A percentile compares a stretch with the other conserved stretches of the same genome.
Evolutionary conservation across 441 rosid genomes (phyloP).

Genomic region (Biscutella laevigata): DNA sequence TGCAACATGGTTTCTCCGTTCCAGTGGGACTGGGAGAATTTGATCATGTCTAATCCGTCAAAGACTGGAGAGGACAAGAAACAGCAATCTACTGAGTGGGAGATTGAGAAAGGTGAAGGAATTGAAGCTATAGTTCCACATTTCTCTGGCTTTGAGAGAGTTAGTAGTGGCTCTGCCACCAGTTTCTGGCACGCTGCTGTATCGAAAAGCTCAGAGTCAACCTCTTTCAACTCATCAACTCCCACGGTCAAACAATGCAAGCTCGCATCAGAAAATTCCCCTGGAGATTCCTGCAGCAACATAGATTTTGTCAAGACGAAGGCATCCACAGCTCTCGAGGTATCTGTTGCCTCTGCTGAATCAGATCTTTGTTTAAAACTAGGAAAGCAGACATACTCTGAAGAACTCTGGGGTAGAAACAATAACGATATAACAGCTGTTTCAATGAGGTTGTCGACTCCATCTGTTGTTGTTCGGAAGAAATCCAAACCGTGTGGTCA

Average conservation of each 20-base stretch:
- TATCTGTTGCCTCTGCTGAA: conserved; percentile 23
- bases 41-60: conserved; percentile 17
- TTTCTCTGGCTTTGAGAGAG: conserved; percentile 38
- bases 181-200: conserved; percentile 22
- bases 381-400: conserved; percentile 28
- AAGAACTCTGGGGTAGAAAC: conserved; percentile 21
- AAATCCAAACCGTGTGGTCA: conserved; percentile 47
- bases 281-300: conserved; percentile 21
- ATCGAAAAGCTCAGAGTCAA: conserved; percentile 26
- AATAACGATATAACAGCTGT: conserved; percentile 21
- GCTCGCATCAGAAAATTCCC: conserved; percentile 21
- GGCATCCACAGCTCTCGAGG: conserved; percentile 14
- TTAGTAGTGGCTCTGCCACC: conserved; percentile 17
- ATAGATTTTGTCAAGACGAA: conserved; percentile 24
- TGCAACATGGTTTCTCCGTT: conserved; percentile 24
- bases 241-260: conserved; percentile 31
- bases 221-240: conserved; percentile 19
- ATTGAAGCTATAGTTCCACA: conserved; percentile 37
- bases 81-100: conserved; percentile 14
- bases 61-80: conserved; percentile 11
- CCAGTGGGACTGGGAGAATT: conserved; percentile 31
- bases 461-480: conserved; percentile 45
- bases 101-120: conserved; percentile 21
- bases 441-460: conserved; percentile 21
- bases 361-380: conserved; percentile 27